phyloP scores from a whole-genome alignment of 192 early-diverging fungal genomes.

The Backusella psychrophila region DNA sequence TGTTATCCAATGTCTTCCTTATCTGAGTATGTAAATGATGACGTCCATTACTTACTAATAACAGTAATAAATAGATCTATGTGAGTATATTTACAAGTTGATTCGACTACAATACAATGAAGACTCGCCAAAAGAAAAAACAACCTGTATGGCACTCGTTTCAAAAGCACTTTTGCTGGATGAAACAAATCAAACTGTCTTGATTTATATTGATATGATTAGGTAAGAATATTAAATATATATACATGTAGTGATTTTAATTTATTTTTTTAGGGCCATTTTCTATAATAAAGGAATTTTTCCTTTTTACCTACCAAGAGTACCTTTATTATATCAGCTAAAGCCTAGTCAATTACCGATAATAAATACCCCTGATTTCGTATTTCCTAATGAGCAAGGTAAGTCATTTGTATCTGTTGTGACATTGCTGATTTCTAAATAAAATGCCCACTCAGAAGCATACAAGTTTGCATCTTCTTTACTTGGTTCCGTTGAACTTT shows the following conservation, averaged over 20 bases:
- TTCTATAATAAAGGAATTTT: background rate
- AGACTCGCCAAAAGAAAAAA: background rate
- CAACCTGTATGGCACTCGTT: background rate
- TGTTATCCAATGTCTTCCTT: background rate
- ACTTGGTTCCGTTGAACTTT: conserved; percentile 1
- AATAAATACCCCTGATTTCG: background rate
- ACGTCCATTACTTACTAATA: background rate
- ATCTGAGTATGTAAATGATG: background rate
- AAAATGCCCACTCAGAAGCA: background rate
- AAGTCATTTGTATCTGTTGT: background rate
- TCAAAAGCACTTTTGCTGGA: background rate
- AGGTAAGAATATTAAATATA: background rate
- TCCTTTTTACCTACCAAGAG: background rate
- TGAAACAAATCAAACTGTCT: background rate
- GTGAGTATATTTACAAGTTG: background rate
- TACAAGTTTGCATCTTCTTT: background rate
- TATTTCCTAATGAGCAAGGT: background rate
- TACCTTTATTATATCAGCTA: background rate
- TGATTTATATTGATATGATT: background rate
- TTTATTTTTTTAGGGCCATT: background rate
- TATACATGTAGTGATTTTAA: background rate
- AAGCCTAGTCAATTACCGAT: background rate
- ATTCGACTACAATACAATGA: background rate
- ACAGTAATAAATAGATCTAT: background rate
- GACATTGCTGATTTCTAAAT: background rate